phyloP scores from a whole-genome alignment of 2,329 filamentous ascomycete species.

The Alternaria burnsii region DNA sequence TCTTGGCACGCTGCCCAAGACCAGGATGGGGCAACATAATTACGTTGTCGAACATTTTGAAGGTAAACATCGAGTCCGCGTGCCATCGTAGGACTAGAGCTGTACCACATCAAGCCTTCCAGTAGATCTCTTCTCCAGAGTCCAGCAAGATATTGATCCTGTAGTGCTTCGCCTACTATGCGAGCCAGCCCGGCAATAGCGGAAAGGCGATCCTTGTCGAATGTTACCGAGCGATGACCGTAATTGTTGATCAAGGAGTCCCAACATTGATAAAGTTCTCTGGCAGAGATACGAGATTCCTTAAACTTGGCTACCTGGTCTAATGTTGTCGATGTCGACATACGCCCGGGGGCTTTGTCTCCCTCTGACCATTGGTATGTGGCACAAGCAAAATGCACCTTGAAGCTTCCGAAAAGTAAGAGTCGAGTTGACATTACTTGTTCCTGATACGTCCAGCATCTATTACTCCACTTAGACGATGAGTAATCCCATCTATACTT shows the following conservation, averaged over 20 bases:
- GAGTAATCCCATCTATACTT: not conserved
- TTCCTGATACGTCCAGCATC: not conserved
- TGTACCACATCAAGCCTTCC: not conserved
- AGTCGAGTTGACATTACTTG: not conserved
- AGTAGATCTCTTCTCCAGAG: not conserved
- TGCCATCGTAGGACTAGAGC: fast-evolving
- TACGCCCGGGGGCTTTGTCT: not conserved
- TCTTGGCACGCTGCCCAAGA: not conserved
- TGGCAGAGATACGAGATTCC: fast-evolving
- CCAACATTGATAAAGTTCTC: not conserved
- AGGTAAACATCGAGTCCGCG: fast-evolving
- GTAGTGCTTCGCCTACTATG: not conserved
- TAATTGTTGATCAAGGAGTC: fast-evolving
- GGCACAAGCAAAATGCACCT: not conserved
- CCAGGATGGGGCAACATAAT: not conserved
- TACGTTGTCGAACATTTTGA: not conserved
- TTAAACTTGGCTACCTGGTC: not conserved
- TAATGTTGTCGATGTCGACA: no score
- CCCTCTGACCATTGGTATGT: not conserved
- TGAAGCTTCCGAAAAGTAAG: not conserved
- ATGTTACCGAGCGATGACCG: not conserved
- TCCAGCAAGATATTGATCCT: not conserved
- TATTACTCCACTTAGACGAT: not conserved
- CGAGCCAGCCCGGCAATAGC: not conserved
- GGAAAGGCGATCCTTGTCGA: not conserved